Base-by-base conservation (phyloP, 2,329 filamentous ascomycete genomes). In the Colletotrichum neosansevieriae region DNA sequence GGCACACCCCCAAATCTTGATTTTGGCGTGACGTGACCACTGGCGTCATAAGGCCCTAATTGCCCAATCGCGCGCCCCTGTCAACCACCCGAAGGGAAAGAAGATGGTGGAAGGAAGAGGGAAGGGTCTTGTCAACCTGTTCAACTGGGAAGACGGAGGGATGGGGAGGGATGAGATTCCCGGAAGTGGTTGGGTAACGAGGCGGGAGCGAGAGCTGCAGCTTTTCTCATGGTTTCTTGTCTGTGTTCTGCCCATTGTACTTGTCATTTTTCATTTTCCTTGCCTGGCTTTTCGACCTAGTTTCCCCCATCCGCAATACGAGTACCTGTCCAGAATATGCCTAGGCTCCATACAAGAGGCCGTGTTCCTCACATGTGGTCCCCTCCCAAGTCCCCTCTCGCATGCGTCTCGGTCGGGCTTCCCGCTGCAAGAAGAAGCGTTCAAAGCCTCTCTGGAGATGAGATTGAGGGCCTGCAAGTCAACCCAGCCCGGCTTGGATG, bases 31-130 rank as follows among this genome's bases (percentile, higher is more conserved):
- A 66, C 69, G 66, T 70, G 69, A 67, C 40, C 49, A 40, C 57
- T 70, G 67, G 67, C 69, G 69, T 71, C 69, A 71, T 71, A 67
- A 51, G 58, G 69, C 49, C 58, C 58, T 34, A 56, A 69, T 63
- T 63, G 67, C 58, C 67, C 69, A 71, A 71, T 66, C 36, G 69
- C 51, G 49, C 32, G 63, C 49, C 61, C 49, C 58, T 59, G 66
- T 66, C 54, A 12, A 19, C 60, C 60, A 54, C 60, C 47, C 47
- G 60, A 54, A 58, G 59, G 47, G 60, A 63, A 63, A 45, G 32
- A 29, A 49, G 34, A 42, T 13, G 40, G 58, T 36, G 44, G 63
- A 57, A 34, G 17, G 59, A 29, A 13, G 19, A 40, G 47, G 40
- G 15, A 59, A 59, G 47, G 45, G 40, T n/a, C 42, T 50, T n/a